Conservation (phyloP, 352 stramenopile genomes). For the Vaucheria bursata region DNA sequence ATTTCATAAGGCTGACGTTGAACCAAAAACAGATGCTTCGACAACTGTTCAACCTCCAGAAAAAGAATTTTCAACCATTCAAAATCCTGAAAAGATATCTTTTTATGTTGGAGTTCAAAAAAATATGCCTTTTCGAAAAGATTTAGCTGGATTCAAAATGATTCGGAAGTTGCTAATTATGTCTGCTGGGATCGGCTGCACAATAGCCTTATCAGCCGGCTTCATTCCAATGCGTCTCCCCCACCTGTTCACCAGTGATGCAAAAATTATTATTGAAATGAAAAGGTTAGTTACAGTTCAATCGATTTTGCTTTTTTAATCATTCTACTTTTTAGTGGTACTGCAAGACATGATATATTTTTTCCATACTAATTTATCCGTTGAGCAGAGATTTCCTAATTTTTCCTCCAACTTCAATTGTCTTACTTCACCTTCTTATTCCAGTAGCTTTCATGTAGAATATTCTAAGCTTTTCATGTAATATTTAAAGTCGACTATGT, state of each 20-base stretch:
- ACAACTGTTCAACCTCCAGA: neutral
- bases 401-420: too few relatives aligned
- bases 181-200: slow-evolving; percentile 13
- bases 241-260: slow-evolving; percentile 41
- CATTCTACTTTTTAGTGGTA: too few relatives aligned
- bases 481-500: too few relatives aligned
- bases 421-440: too few relatives aligned
- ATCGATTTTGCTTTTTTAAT: too few relatives aligned
- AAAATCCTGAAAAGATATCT: too few relatives aligned
- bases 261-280: slow-evolving; percentile 32
- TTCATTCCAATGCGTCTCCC: slow-evolving; percentile 31
- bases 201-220: slow-evolving; percentile 33
- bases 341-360: too few relatives aligned
- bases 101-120: neutral
- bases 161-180: slow-evolving; percentile 40
- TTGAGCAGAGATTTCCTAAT: too few relatives aligned
- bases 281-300: neutral
- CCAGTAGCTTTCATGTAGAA: too few relatives aligned
- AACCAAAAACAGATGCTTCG: neutral
- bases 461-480: too few relatives aligned
- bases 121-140: neutral
- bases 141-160: neutral
- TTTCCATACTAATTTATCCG: too few relatives aligned
- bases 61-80: too few relatives aligned
- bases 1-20: neutral